Percentiles rank a stretch among this genome's conserved stretches.
Evolutionary conservation across 2,329 filamentous ascomycete species (phyloP).

Genomic region (Cytospora piceicola): DNA sequence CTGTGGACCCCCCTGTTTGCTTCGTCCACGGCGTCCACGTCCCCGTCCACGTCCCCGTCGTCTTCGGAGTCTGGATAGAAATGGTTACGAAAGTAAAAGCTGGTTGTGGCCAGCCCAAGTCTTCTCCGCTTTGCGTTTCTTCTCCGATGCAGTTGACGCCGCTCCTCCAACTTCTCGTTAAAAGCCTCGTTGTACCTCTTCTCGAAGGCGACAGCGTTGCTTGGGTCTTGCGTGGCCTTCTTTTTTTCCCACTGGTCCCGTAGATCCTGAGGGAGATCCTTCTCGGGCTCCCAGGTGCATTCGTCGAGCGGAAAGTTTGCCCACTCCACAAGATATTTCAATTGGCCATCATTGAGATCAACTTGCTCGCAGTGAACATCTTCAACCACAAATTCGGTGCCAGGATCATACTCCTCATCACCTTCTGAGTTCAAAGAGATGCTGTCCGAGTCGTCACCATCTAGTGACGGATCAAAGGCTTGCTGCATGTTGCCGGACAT

Average conservation of each 20-base stretch:
- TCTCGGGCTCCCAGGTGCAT: constrained; percentile 59
- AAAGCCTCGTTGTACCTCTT: constrained; percentile 43
- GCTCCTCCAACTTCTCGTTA: constrained; percentile 35
- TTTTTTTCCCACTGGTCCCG: constrained; percentile 48
- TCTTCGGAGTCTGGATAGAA: constrained; percentile 23
- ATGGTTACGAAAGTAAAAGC: constrained; percentile 39
- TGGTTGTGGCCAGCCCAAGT: constrained; percentile 42
- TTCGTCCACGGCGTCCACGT: neutral
- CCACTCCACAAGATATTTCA: constrained; percentile 68
- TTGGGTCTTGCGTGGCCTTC: constrained; percentile 43
- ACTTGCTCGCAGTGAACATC: constrained; percentile 53
- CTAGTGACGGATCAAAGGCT: neutral
- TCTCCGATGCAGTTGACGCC: constrained; percentile 44
- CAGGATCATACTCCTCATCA: constrained; percentile 39
- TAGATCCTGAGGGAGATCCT: constrained; percentile 47
- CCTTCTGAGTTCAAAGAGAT: constrained; percentile 62
- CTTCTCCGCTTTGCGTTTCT: constrained; percentile 50
- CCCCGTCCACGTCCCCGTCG: neutral
- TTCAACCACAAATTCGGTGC: constrained; percentile 59
- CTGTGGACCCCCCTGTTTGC: neutral
- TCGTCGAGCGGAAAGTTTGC: constrained; percentile 59
- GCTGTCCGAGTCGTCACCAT: constrained; percentile 49
- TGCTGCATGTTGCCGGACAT: constrained; percentile 13
- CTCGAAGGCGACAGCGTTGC: constrained; percentile 43
- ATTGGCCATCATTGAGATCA: constrained; percentile 37